phyloP scores from a whole-genome alignment of 352 stramenopile genomes.

The Phytopythium oedochilum region DNA sequence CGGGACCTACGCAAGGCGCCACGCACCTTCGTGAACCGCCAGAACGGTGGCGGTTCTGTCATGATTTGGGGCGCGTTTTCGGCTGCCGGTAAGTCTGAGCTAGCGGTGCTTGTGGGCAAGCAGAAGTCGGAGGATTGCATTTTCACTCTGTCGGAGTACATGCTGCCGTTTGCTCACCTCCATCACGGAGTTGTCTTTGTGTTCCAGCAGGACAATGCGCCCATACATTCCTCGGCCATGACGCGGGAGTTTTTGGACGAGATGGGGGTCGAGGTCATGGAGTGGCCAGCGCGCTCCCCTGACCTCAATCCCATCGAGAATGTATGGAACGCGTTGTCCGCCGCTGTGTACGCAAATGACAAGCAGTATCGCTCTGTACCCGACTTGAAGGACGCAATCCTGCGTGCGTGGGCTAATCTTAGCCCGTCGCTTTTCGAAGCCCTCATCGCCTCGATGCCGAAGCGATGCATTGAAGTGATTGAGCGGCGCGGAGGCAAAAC shows the following conservation, averaged over 20 bases:
- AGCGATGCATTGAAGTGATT: neutral
- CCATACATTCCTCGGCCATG: neutral
- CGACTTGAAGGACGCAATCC: neutral
- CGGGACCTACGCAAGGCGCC: neutral
- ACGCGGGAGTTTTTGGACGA: neutral
- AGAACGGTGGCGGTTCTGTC: neutral
- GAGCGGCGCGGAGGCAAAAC: neutral
- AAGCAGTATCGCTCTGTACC: neutral
- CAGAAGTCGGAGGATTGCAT: neutral
- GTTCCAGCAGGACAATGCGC: neutral
- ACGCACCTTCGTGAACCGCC: neutral
- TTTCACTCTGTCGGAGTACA: neutral
- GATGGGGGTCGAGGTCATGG: neutral
- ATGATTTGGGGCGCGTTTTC: neutral
- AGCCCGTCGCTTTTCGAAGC: no score
- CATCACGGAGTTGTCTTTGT: neutral
- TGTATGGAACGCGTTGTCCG: neutral
- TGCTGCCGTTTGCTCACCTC: neutral
- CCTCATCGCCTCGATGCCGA: neutral
- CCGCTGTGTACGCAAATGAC: neutral
- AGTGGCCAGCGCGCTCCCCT: neutral
- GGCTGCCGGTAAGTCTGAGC: no score
- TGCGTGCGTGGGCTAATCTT: neutral
- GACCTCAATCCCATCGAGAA: neutral
- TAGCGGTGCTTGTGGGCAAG: neutral